Evolutionary conservation across 139 green algal species (phyloP), one percentile per base, ranked within the genome.

Genomic region (Pseudopediastrum boryanum): DNA sequence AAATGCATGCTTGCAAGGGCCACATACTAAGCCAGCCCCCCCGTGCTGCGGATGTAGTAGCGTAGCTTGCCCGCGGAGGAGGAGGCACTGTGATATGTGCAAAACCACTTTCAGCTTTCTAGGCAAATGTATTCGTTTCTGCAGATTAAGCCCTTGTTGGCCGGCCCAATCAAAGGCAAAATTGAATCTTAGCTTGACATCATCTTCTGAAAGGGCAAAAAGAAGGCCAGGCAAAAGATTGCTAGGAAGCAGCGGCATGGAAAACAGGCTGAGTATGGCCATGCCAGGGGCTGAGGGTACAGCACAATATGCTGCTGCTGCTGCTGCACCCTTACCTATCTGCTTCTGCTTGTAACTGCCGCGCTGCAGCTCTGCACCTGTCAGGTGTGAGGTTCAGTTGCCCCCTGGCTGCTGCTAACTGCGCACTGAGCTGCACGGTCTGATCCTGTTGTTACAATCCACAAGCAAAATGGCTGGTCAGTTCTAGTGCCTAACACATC

Each of bases 311-410:
- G n/a, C n/a, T n/a, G n/a, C n/a, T n/a, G n/a, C n/a, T n/a, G n/a
- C n/a, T n/a, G n/a, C n/a, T 4, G 19, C 43, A 35, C 6, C 38
- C 70, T 4, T 41, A 78, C 71, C 71, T 78, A 29, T 78, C 71
- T 54, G 71, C 71, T 44, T 78, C 71, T 3, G 29, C 71, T 39
- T 78, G 71, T 56, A 78, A 56, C 27, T 43, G 54, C 23, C 54
- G 59, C 5, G 71, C 71, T 29, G 71, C 71, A 46, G 54, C 58
- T 42, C 71, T 78, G 71, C 71, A 78, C 39, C 71, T 39, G 39
- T 70, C 54, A 48, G 71, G 71, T 13, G 71, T 78, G 13, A 43
- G 71, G 33, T 54, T 44, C 51, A 56, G 54, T 58, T 43, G 54
- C 2, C 71, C 71, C 1, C 50, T 21, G 4, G 71, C 71, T 31